Percentiles rank a stretch among this genome's conserved stretches.
phyloP scores from a whole-genome alignment of 768 basidiomycete genomes.

The Dioszegia crocea region DNA sequence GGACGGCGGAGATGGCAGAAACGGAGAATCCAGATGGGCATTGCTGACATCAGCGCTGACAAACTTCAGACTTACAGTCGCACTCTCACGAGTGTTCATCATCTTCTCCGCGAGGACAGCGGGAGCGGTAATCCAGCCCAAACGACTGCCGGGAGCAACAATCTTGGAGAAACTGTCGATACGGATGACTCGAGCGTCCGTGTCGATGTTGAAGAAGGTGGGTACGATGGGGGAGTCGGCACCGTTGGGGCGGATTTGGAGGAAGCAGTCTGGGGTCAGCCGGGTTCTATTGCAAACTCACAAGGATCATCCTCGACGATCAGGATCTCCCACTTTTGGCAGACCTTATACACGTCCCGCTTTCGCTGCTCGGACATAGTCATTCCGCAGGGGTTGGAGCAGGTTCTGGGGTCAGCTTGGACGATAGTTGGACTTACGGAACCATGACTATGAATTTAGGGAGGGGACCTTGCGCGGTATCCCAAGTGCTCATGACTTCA shows the following conservation, averaged over 20 bases:
- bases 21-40: constrained; percentile 33
- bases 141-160: constrained; percentile 35
- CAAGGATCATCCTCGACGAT: constrained; percentile 71
- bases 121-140: constrained; percentile 36
- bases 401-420: constrained; percentile 36
- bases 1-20: constrained; percentile 28
- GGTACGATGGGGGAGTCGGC: constrained; percentile 30
- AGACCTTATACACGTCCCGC: constrained; percentile 69
- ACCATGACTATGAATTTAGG: constrained; percentile 53
- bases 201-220: constrained; percentile 36
- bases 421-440: constrained; percentile 3
- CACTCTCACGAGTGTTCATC: constrained; percentile 30
- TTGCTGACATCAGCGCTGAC: constrained; percentile 5
- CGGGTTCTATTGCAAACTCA: constrained; percentile 8
- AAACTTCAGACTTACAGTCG: constrained; percentile 10
- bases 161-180: constrained; percentile 43
- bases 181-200: constrained; percentile 37
- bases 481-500: constrained; percentile 61
- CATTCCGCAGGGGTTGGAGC: constrained; percentile 75
- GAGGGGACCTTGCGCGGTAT: constrained; percentile 57
- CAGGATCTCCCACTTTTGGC: constrained; percentile 69
- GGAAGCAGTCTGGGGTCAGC: constrained; percentile 46
- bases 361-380: constrained; percentile 63
- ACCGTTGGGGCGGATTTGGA: constrained; percentile 40
- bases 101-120: constrained; percentile 24